These are phyloP conservation scores for Tricholoma hemisulphureum DNA, from an alignment of 768 basidiomycete species.

Conservation along the genomic window DNA sequence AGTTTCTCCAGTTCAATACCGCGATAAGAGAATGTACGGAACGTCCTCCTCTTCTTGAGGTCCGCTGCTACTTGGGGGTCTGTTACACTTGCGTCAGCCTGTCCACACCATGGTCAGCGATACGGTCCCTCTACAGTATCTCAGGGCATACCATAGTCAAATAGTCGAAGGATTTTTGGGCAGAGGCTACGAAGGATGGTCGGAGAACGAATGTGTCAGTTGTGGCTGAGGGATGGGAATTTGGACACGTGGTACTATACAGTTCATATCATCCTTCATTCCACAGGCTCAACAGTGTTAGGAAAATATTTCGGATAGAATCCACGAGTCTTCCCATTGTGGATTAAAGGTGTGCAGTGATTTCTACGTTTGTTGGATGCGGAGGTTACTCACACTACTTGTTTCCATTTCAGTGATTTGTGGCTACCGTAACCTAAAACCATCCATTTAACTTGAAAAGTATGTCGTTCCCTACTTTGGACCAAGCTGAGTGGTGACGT, in stretches of 20 bases:
- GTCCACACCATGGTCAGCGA: conserved; percentile 15
- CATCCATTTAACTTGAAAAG: conserved; percentile 40
- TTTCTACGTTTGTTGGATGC: conserved; percentile 6
- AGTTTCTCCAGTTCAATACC: conserved; percentile 98
- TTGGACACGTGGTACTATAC: conserved; percentile 57
- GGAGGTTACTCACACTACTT: conserved; percentile 7
- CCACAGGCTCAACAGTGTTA: conserved; percentile 22
- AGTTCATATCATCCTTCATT: conserved; percentile 41
- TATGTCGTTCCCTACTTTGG: conserved; percentile 22
- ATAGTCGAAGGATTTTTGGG: conserved; percentile 43
- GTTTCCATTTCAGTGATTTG: conserved; percentile 67
- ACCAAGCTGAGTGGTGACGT: not conserved
- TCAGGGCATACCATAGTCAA: conserved; percentile 38
- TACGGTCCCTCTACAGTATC: not conserved
- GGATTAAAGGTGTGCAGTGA: conserved; percentile 78
- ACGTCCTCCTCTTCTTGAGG: conserved; percentile 97
- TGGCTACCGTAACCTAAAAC: conserved; percentile 68
- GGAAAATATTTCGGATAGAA: conserved; percentile 65
- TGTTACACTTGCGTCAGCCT: conserved; percentile 84
- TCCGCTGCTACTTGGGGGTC: conserved; percentile 94
- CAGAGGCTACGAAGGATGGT: conserved; percentile 16
- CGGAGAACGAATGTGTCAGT: conserved; percentile 31
- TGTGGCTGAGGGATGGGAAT: conserved; percentile 42
- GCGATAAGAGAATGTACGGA: conserved; percentile 98
- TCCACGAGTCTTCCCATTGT: conserved; percentile 87